Evolutionary conservation across 164 flowering plant genomes (phyloP).

Genomic region (Aristolochia contorta): DNA sequence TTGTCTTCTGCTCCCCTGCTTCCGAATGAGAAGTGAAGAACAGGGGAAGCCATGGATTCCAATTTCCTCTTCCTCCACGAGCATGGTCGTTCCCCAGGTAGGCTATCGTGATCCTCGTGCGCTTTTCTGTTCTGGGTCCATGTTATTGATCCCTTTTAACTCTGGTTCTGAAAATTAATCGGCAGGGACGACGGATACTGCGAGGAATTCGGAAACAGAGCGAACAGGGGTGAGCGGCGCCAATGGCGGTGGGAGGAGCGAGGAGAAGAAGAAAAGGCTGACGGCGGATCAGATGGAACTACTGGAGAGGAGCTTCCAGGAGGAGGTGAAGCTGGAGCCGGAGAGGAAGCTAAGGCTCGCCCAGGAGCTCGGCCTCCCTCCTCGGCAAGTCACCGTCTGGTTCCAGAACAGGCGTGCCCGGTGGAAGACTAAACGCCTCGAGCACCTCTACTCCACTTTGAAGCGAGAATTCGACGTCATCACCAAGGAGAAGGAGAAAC

Average conservation of each 20-base stretch:
- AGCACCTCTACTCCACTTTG: conserved; percentile 37
- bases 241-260: conserved; percentile 47
- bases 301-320: conserved; percentile 61
- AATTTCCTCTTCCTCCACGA: too few species aligned
- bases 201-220: conserved; percentile 7
- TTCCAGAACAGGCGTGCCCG: conserved; percentile 47
- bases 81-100: too few species aligned
- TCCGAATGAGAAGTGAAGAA: too few species aligned
- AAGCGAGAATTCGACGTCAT: conserved; percentile 47
- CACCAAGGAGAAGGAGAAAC: conserved; percentile 48
- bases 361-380: conserved; percentile 60
- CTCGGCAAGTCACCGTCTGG: conserved; percentile 64
- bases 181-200: too few species aligned
- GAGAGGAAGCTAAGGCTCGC: conserved; percentile 72
- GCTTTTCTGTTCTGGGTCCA: too few species aligned
- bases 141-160: too few species aligned
- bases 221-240: conserved; percentile 42
- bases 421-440: conserved; percentile 43
- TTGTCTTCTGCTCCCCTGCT: too few species aligned
- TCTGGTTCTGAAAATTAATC: too few species aligned
- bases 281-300: conserved; percentile 47
- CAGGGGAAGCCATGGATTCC: too few species aligned
- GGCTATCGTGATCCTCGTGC: too few species aligned
- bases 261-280: conserved; percentile 74
- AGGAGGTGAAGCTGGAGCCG: conserved; percentile 78